A percentile compares a stretch with the other conserved stretches of the same genome.
Evolutionary conservation across 805 yeast genomes (phyloP).

Genomic region (Candida yuanshanica): DNA sequence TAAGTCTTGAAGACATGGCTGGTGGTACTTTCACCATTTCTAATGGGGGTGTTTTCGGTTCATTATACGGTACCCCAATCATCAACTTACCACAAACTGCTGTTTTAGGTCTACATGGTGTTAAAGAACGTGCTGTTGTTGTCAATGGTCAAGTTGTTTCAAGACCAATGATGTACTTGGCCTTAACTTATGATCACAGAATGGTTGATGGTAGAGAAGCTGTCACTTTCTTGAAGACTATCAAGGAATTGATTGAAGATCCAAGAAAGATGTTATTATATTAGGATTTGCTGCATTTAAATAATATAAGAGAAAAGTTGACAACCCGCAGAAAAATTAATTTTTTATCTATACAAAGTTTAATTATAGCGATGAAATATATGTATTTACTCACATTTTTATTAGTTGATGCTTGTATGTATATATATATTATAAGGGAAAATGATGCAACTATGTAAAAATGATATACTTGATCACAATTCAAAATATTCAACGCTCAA

Average conservation of each 20-base stretch:
- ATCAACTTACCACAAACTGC: conserved; percentile 98
- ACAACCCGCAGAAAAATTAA: not conserved
- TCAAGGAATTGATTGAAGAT: conserved; percentile 96
- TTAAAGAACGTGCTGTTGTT: conserved; percentile 95
- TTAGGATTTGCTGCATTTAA: conserved; percentile 15
- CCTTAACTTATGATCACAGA: conserved; percentile 97
- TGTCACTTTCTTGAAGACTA: conserved; percentile 91
- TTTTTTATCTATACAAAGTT: not conserved
- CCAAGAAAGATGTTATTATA: conserved; percentile 93
- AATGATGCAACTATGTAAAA: too few species aligned
- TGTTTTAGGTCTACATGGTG: conserved; percentile 95
- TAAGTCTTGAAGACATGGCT: conserved; percentile 96
- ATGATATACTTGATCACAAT: conserved; percentile 1
- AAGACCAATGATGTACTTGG: conserved; percentile 99
- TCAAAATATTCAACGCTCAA: conserved; percentile 18
- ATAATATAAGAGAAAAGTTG: not conserved
- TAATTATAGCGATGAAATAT: not conserved
- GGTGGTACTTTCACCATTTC: conserved; percentile 99
- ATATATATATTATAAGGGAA: too few species aligned
- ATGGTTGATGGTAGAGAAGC: conserved; percentile 98
- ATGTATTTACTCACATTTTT: not conserved
- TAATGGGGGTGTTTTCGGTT: conserved; percentile 98
- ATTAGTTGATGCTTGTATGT: too few species aligned
- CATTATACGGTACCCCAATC: conserved; percentile 96
- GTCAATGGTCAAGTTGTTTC: conserved; percentile 93